Evolutionary conservation across 2,329 filamentous ascomycete species (phyloP).

Genomic region (Diaporthe caulivora): DNA sequence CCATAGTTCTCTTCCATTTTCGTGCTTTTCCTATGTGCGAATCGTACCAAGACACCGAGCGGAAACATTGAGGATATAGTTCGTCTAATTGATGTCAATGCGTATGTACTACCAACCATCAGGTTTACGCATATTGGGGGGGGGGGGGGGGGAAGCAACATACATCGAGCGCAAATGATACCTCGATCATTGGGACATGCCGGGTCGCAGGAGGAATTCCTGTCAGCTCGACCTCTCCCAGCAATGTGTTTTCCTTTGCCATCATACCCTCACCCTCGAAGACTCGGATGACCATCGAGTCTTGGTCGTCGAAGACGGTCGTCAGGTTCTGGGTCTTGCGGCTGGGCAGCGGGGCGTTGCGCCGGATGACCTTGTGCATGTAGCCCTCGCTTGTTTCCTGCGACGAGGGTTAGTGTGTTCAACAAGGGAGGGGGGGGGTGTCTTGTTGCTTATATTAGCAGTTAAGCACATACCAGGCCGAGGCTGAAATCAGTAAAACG

Average conservation of each 20-base stretch:
- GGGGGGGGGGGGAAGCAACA: background rate
- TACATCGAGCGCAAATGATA: conserved; percentile 1
- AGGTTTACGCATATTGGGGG: no score
- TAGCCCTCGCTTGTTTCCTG: conserved; percentile 14
- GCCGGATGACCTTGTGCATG: background rate
- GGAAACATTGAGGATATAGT: background rate
- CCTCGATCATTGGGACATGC: background rate
- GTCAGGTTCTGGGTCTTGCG: conserved; percentile 2
- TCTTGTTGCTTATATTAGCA: no score
- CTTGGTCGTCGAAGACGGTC: background rate
- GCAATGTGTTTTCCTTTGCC: background rate
- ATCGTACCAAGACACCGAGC: background rate
- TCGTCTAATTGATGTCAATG: background rate
- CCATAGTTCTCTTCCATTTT: background rate
- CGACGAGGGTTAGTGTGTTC: background rate
- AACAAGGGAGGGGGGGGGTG: background rate
- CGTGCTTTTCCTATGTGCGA: background rate
- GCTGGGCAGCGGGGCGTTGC: background rate
- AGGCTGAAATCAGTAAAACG: background rate
- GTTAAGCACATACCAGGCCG: conserved; percentile 3
- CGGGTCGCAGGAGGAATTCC: conserved; percentile 9
- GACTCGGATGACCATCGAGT: background rate
- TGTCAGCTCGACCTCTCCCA: background rate
- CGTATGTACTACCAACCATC: no score
- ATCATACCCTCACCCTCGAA: conserved; percentile 7